Evolutionary conservation across 345 rosid species (phyloP).

Genomic region (Anacardium occidentale): DNA sequence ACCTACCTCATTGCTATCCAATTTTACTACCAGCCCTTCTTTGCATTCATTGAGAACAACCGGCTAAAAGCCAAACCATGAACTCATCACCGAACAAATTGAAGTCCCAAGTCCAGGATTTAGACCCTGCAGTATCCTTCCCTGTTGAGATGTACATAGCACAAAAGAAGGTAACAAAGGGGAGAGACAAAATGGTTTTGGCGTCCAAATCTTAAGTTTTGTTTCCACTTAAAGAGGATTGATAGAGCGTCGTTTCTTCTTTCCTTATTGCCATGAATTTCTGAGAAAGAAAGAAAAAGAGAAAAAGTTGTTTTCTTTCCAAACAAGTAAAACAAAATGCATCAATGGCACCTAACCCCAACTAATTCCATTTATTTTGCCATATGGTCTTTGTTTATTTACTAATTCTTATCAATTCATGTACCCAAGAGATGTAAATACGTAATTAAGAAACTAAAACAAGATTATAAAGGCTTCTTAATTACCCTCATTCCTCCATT

Average conservation of each 20-base stretch:
- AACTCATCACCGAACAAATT: slow-evolving; percentile 52
- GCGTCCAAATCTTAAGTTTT: slow-evolving; percentile 58
- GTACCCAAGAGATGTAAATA: not conserved
- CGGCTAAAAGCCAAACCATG: slow-evolving; percentile 45
- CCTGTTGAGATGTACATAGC: slow-evolving; percentile 90
- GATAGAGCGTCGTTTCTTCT: too few relatives aligned
- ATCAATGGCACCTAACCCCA: too few relatives aligned
- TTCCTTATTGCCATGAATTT: too few relatives aligned
- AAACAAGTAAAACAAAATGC: too few relatives aligned
- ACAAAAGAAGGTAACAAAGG: slow-evolving; percentile 57
- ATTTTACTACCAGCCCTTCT: slow-evolving; percentile 79
- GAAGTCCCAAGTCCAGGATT: slow-evolving; percentile 52
- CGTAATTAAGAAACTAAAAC: too few relatives aligned
- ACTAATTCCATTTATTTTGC: too few relatives aligned
- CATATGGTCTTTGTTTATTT: too few relatives aligned
- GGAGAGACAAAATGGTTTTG: slow-evolving; percentile 79
- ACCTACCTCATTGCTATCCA: slow-evolving; percentile 76
- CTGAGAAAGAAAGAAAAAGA: too few relatives aligned
- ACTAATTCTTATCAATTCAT: too few relatives aligned
- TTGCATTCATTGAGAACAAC: slow-evolving; percentile 63
- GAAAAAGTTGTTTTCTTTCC: too few relatives aligned
- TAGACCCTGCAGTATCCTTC: slow-evolving; percentile 87
- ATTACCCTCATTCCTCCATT: not conserved
- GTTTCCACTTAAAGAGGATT: too few relatives aligned
- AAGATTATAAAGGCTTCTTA: not conserved